These are phyloP conservation scores for Talaromyces sp. DNA, from an alignment of 2,329 filamentous ascomycete genomes.

Conservation along the genomic window DNA sequence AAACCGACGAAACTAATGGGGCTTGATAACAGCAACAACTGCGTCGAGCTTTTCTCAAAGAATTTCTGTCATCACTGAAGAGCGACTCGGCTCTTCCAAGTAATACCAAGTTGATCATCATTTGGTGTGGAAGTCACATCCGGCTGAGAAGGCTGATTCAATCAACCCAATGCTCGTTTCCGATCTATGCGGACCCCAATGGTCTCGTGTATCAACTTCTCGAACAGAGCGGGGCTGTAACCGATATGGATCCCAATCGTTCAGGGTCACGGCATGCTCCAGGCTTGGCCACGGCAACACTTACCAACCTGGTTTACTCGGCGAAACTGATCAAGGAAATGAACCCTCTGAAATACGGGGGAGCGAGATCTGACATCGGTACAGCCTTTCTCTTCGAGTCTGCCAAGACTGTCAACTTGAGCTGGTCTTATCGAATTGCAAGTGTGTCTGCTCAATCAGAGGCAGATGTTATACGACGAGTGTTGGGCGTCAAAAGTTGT, in stretches of 20 bases:
- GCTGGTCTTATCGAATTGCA: constrained; percentile 81
- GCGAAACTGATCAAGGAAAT: constrained; percentile 59
- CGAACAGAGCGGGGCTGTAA: constrained; percentile 66
- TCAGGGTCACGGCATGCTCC: neutral
- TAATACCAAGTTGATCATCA: constrained; percentile 63
- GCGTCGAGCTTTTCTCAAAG: constrained; percentile 10
- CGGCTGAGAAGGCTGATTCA: constrained; percentile 67
- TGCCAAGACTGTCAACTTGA: constrained; percentile 60
- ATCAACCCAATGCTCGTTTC: constrained; percentile 65
- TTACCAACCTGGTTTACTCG: constrained; percentile 45
- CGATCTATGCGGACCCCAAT: constrained; percentile 75
- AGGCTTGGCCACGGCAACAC: constrained; percentile 48
- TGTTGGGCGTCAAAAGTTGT: neutral
- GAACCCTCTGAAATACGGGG: constrained; percentile 62
- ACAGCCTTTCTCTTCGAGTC: constrained; percentile 75
- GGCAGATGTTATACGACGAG: constrained; percentile 40
- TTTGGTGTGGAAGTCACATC: constrained; percentile 69
- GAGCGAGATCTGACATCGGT: constrained; percentile 64
- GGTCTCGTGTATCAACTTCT: constrained; percentile 64
- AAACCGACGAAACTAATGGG: constrained; percentile 66
- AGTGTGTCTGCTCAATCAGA: constrained; percentile 76
- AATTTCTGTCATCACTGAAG: constrained; percentile 5
- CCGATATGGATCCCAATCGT: constrained; percentile 47
- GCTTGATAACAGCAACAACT: constrained; percentile 58
- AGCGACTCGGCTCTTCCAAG: constrained; percentile 44